Conservation (phyloP, 371 early-diverging fungal species). For the Syncephalastrum sp. region DNA sequence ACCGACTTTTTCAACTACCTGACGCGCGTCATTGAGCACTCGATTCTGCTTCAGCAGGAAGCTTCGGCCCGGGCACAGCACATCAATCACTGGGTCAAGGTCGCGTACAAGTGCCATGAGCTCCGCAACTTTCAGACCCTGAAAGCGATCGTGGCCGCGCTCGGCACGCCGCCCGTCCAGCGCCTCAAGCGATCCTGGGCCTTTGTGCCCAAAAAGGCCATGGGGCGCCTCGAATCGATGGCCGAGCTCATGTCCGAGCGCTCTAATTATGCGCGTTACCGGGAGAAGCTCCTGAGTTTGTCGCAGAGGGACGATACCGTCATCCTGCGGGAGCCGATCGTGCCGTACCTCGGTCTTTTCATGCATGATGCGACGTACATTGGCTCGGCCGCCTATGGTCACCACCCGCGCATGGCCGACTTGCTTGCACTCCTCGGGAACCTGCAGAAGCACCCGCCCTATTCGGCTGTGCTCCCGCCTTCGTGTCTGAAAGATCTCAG, state of each 20-base stretch:
- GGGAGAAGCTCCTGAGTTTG: conserved; percentile 43
- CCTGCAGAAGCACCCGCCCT: conserved; percentile 62
- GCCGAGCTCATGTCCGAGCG: conserved; percentile 66
- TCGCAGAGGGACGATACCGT: conserved; percentile 9
- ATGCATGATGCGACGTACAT: conserved; percentile 81
- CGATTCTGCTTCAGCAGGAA: conserved; percentile 62
- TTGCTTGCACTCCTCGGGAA: conserved; percentile 45
- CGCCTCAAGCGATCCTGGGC: conserved; percentile 77
- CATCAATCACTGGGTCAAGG: conserved; percentile 74
- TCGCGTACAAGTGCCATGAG: conserved; percentile 59
- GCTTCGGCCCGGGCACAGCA: conserved; percentile 63
- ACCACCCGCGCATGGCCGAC: conserved; percentile 53
- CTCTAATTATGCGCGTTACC: conserved; percentile 68
- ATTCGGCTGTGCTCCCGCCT: conserved; percentile 52
- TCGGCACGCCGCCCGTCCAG: conserved; percentile 74
- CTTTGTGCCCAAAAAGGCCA: conserved; percentile 65
- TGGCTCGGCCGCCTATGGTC: conserved; percentile 32
- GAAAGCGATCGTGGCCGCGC: conserved; percentile 70
- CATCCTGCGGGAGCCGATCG: conserved; percentile 47
- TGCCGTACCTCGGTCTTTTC: conserved; percentile 78
- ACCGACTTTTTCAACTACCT: conserved; percentile 84
- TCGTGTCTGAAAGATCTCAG: conserved; percentile 49
- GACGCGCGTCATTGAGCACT: conserved; percentile 71
- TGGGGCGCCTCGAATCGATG: conserved; percentile 52
- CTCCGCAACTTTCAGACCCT: conserved; percentile 72